Percentiles rank a stretch among this genome's conserved stretches.
phyloP scores from a whole-genome alignment of 2,329 filamentous ascomycete genomes.

The Penicillium hordei region DNA sequence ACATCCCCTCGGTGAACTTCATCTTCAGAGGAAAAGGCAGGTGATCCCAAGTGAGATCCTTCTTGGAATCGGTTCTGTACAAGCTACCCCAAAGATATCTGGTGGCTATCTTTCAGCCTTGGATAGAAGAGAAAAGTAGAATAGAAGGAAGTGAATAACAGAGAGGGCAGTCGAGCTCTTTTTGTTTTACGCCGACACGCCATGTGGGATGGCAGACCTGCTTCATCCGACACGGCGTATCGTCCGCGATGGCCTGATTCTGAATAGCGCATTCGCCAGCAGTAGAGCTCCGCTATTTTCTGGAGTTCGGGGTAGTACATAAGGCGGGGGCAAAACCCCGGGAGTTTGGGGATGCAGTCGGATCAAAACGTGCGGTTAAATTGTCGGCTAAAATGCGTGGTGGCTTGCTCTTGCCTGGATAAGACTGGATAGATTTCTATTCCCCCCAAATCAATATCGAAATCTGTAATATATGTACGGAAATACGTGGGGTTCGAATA shows the following conservation, averaged over 20 bases:
- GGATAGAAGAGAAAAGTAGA: not conserved
- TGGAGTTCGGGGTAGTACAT: conserved; percentile 2
- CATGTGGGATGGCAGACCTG: not conserved
- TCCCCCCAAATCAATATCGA: not conserved
- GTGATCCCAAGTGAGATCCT: not conserved
- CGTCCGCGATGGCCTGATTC: conserved; percentile 12
- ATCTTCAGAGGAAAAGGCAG: conserved; percentile 25
- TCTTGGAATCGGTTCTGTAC: not conserved
- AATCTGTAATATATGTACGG: not conserved
- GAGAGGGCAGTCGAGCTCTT: not conserved
- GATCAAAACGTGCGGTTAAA: not conserved
- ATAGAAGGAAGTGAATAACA: not conserved
- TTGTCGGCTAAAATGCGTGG: conserved; percentile 13
- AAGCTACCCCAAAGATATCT: not conserved
- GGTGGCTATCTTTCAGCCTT: not conserved
- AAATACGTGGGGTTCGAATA: no score
- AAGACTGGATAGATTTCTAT: not conserved
- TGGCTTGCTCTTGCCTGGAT: not conserved
- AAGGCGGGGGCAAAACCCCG: conserved; percentile 3
- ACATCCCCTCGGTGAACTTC: conserved; percentile 47
- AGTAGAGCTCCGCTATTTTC: conserved; percentile 4
- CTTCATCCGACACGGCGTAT: conserved; percentile 19
- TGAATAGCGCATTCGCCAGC: not conserved
- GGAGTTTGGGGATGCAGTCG: not conserved
- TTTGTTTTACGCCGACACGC: not conserved